Evolutionary conservation across 2,329 filamentous ascomycete genomes (phyloP), one percentile per base, ranked within the genome.

Genomic region (Botrytis hyacinthi): DNA sequence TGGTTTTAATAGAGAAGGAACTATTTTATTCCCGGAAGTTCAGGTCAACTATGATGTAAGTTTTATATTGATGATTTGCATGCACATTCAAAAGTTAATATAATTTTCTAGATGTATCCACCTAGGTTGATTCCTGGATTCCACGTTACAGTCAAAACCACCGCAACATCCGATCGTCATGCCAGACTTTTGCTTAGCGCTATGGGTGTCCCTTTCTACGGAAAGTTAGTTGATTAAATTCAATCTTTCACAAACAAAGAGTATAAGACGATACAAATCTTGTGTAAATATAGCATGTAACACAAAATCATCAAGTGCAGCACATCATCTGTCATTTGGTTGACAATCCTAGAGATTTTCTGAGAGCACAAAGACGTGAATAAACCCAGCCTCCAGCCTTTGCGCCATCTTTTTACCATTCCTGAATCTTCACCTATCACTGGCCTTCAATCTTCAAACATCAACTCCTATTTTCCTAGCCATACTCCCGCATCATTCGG

Each of bases 1-100:
- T 82, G 96, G 96, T 77, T 86, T 99, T 78, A 87, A 87, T 22
- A 86, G 91, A 8, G 91, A 93, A 74, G 89, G 92, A 78, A 90
- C 97, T 79, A 90, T 92, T 69, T 85, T 93, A 77, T 99, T 98
- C 84, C 96, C 96, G 0, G 96, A 99, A 85, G 89, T 99, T 63
- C 95, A 98, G 83, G 90, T 94, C 79, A 98, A 97, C 85, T 97
- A 96, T 81, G 93, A 97, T 84, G 94, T 97, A 84, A 87, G 93
- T 88, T 72, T 54, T 61, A 32, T 22, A 7, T 37, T 51, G 16
- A 32, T 29, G 22, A 26, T 48, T 57, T 26, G 12, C 7, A 72
- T 48, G 16, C 12, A 37, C 32, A n/a, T 59, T 35, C 22, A 32
- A 72, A 73, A 71, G 72, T 77, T 76, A 44, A 69, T 1, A 77